Evolutionary conservation across 1,284 basidiomycete genomes (phyloP).

Genomic region (Ceratorhiza oryzae-sativae): DNA sequence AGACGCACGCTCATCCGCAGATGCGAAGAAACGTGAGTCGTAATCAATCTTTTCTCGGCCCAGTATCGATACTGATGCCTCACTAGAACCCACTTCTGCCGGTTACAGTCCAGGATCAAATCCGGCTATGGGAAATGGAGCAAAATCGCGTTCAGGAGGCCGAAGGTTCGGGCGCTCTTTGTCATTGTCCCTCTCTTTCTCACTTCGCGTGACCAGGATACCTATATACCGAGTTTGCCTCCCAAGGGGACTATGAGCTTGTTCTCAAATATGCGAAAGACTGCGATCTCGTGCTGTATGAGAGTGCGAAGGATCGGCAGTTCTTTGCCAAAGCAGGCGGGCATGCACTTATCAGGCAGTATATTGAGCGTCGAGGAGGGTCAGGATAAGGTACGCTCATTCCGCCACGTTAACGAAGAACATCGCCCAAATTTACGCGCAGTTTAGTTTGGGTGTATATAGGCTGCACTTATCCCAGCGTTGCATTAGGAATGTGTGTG

Average conservation of each 20-base stretch:
- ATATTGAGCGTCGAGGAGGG: conserved; percentile 68
- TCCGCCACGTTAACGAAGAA: too few species aligned
- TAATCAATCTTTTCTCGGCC: conserved; percentile 23
- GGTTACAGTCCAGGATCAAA: conserved; percentile 97
- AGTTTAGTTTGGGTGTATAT: neutral
- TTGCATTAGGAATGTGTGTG: too few species aligned
- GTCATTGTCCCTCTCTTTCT: conserved; percentile 15
- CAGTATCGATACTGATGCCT: neutral
- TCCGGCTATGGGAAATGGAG: conserved; percentile 97
- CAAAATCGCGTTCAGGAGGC: conserved; percentile 88
- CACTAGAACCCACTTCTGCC: conserved; percentile 88
- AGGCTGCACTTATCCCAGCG: too few species aligned
- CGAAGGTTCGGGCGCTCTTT: conserved; percentile 65
- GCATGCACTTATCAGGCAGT: conserved; percentile 77
- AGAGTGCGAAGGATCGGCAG: conserved; percentile 70
- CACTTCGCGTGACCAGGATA: conserved; percentile 63
- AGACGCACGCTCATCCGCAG: conserved; percentile 95
- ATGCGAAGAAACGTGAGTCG: conserved; percentile 89
- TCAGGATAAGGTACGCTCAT: neutral
- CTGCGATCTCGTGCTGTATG: conserved; percentile 82
- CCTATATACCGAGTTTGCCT: conserved; percentile 87
- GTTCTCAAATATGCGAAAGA: conserved; percentile 87
- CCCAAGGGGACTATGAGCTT: conserved; percentile 85
- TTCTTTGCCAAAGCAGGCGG: conserved; percentile 87
- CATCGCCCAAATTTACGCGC: too few species aligned